Conservation (phyloP, 257 asterid genomes). For the Fraxinus quadrangulata region DNA sequence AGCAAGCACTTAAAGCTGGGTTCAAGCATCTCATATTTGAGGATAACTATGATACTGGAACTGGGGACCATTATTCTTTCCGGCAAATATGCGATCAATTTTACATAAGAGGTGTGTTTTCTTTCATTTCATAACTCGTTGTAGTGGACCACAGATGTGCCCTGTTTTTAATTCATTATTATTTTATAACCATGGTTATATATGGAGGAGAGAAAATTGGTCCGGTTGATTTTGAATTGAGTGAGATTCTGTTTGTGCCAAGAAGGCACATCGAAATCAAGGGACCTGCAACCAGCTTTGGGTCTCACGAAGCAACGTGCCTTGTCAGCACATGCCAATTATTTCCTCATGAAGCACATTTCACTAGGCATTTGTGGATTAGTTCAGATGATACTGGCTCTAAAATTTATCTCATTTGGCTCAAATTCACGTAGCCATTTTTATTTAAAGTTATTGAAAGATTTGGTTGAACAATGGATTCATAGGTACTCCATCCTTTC, state of each 20-base stretch:
- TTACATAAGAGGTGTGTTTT: constrained; percentile 68
- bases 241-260: background rate
- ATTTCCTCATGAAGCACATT: constrained; percentile 1
- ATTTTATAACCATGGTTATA: constrained; percentile 11
- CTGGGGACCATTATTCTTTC: constrained; percentile 97
- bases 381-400: background rate
- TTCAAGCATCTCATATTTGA: constrained; percentile 93
- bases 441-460: background rate
- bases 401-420: constrained; percentile 11
- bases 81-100: constrained; percentile 96
- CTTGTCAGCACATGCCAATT: constrained; percentile 5
- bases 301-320: background rate
- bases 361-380: constrained; percentile 5
- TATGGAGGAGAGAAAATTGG: background rate
- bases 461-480: background rate
- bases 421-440: background rate
- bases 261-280: background rate
- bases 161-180: background rate
- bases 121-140: constrained; percentile 8
- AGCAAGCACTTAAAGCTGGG: constrained; percentile 98
- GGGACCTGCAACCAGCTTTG: constrained; percentile 1
- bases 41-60: constrained; percentile 99
- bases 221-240: constrained; percentile 7
- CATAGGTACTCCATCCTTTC: background rate
- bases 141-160: constrained; percentile 15